Evolutionary conservation across 768 basidiomycete species (phyloP).

Genomic region (Mycena latifolia): DNA sequence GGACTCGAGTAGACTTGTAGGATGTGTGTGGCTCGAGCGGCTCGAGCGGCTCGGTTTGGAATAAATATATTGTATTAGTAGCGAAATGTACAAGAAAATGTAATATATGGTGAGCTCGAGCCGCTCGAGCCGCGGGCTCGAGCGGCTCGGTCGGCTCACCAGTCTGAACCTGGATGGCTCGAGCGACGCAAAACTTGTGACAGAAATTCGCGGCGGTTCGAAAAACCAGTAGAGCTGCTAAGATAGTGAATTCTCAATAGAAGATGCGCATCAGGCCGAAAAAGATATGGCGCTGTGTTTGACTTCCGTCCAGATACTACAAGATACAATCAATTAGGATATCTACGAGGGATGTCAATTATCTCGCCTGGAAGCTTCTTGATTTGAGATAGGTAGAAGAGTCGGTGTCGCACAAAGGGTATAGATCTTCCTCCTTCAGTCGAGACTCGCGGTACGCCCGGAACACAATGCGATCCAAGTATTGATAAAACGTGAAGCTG

Average conservation of each 20-base stretch:
- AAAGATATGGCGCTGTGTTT: slow-evolving; percentile 40
- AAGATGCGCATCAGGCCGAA: slow-evolving; percentile 59
- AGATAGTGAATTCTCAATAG: slow-evolving; percentile 38
- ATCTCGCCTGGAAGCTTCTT: slow-evolving; percentile 44
- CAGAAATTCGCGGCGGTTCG: slow-evolving; percentile 6
- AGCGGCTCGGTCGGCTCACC: too few relatives aligned
- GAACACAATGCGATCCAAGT: slow-evolving; percentile 65
- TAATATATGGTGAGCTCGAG: too few relatives aligned
- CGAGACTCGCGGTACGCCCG: slow-evolving; percentile 56
- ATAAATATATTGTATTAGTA: too few relatives aligned
- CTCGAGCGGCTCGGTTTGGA: too few relatives aligned
- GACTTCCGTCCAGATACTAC: slow-evolving; percentile 21
- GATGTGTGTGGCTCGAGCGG: too few relatives aligned
- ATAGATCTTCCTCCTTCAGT: slow-evolving; percentile 62
- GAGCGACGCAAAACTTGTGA: too few relatives aligned
- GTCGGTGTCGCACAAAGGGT: slow-evolving; percentile 76
- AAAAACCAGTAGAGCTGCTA: slow-evolving; percentile 32
- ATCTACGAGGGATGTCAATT: slow-evolving; percentile 32
- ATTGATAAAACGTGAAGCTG: slow-evolving; percentile 59
- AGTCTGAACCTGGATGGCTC: too few relatives aligned
- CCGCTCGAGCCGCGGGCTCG: too few relatives aligned
- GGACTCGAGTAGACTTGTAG: too few relatives aligned
- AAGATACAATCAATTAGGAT: too few relatives aligned
- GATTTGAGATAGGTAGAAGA: slow-evolving; percentile 38
- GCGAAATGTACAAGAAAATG: too few relatives aligned